Base-by-base conservation (phyloP, 2,329 filamentous ascomycete genomes). In the Curvularia hawaiiensis region DNA sequence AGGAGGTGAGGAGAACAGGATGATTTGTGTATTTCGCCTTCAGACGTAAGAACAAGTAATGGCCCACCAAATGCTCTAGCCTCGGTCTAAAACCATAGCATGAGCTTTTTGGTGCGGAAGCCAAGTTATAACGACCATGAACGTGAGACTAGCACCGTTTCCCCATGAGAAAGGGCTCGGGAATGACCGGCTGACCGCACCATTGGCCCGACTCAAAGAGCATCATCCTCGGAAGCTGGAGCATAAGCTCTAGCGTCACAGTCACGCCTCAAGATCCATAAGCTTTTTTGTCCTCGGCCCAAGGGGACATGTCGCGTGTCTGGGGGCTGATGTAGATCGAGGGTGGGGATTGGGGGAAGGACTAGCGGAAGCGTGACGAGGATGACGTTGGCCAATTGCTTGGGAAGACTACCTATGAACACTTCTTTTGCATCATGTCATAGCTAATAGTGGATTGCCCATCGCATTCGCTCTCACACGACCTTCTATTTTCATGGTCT, bases 371-470 rank as follows among this genome's bases (percentile, higher is more conserved):
- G 56, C 46, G 56, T 59, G 60, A 65, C 64, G 62, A 58, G 63
- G 49, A 74, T 74, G 71, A 74, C 71, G 71, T 73, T 72, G 63
- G 70, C 70, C 68, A 73, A 70, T 73, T 61, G 62, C 66, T 71
- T 71, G 65, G 58, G 16, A 30, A 41, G 30, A 31, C 30, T 11
- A 31, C 30, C 8, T 30, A 50, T 48, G 16, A 55, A 24, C 60
- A 54, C 22, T 47, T 60, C 39, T 28, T 54, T 40, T 4, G 10
- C 4, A 14, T 11, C 18, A 18, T 28, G 50, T 48, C 54, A 49
- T 47, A n/a, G 54, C 26, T 33, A 38, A 11, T 18, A 39, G 35
- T 8, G 7, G 18, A 38, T 38, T 16, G 1, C 33, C 6, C 35
- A 16, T 16, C 14, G 18, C 35, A 38, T 38, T 38, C 14, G 35